Evolutionary conservation across 2,329 filamentous ascomycete genomes (phyloP).

Genomic region (Beauveria medogensis): DNA sequence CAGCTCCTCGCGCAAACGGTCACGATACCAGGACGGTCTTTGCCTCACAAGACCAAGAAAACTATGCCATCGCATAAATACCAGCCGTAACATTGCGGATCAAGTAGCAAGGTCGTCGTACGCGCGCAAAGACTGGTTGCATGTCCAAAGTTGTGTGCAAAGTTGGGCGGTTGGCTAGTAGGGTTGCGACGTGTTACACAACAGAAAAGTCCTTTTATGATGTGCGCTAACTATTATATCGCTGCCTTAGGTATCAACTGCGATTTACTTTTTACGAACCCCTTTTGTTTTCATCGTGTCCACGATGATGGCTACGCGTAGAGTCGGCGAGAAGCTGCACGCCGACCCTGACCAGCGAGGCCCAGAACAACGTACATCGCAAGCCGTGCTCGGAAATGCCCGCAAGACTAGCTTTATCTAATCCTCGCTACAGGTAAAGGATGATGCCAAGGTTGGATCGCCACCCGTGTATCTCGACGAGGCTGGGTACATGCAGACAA

Average conservation of each 20-base stretch:
- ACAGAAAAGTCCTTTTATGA: no score
- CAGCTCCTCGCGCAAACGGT: slow-evolving; percentile 31
- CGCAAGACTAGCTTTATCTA: neutral
- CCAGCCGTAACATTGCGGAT: neutral
- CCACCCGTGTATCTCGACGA: neutral
- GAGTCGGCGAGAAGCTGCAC: no score
- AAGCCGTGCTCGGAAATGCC: no score
- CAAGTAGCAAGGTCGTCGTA: neutral
- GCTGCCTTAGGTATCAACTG: no score
- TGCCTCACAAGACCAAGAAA: slow-evolving; percentile 23
- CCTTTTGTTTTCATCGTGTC: no score
- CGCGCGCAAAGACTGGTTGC: neutral
- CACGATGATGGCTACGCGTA: no score
- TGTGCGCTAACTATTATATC: no score
- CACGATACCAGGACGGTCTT: slow-evolving; percentile 29
- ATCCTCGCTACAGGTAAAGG: neutral
- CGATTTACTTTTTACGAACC: no score
- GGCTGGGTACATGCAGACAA: neutral
- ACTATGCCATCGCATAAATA: slow-evolving; percentile 13
- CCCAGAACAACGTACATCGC: no score
- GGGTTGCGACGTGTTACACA: no score
- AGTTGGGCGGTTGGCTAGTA: neutral
- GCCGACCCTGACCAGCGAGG: no score
- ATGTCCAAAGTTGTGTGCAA: neutral
- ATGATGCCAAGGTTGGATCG: neutral